Evolutionary conservation across 371 early-diverging fungal species (phyloP), one percentile per base, ranked within the genome.

Genomic region (Haplosporangium sp.): DNA sequence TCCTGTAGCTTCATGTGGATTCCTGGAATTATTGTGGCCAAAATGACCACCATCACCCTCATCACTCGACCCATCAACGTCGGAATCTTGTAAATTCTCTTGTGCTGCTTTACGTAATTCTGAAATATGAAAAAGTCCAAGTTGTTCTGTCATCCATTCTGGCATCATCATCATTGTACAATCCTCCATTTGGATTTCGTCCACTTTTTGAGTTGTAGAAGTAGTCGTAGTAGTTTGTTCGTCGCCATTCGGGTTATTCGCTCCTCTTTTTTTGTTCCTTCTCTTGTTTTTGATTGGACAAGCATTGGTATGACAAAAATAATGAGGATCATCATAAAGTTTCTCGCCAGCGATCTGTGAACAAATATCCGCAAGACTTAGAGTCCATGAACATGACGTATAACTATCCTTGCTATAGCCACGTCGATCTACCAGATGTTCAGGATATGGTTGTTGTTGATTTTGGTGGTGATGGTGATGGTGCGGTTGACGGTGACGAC

Each of bases 371-470:
- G 69, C 57, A 0, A 79, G 68, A 27, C 68, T 71, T 27, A 74
- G 67, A 3, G 79, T 74, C 79, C 79, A 79, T 37, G 79, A 47
- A 39, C 79, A 74, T 2, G 74, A 79, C 0, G 79, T 74, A 47
- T 79, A 79, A 34, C 79, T 79, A 53, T 79, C 79, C 50, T 74
- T 74, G 65, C 71, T 50, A 50, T 74, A 74, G 1, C 74, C 74
- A 35, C 67, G 66, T n/a, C 59, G 63, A 19, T 79, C 74, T 3
- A 70, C 55, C 4, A 56, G 27, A 35, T 73, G 73, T 17, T 66
- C 79, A 17, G 70, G 70, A n/a, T 69, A 57, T 9, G 66, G 66
- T 10, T 57, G 59, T 13, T 44, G 15, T 15, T 60, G 67, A 13
- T 53, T 40, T 4, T 64, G 47, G 27, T 17, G 34, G 1, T 37